phyloP scores from a whole-genome alignment of 2,329 filamentous ascomycete genomes.

The Zasmidium citrigriseum region DNA sequence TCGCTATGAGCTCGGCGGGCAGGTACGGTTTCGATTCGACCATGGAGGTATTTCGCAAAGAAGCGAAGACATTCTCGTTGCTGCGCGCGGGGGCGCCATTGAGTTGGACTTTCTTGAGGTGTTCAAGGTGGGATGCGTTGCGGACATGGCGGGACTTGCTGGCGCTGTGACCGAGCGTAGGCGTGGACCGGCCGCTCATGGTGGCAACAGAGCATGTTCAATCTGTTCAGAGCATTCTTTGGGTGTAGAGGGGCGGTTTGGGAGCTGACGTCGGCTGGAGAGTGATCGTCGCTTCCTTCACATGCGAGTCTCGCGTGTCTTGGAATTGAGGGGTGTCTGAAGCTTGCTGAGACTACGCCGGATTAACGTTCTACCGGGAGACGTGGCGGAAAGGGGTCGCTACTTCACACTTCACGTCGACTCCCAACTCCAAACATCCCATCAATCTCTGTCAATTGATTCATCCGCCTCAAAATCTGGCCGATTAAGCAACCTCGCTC shows the following conservation, averaged over 20 bases:
- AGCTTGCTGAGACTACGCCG: neutral
- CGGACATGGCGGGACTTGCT: slow-evolving; percentile 25
- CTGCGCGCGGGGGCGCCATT: slow-evolving; percentile 20
- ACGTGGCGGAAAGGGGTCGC: neutral
- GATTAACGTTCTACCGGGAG: neutral
- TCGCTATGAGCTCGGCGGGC: slow-evolving; percentile 88
- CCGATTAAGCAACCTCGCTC: too few species aligned
- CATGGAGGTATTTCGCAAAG: slow-evolving; percentile 79
- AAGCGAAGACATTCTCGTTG: slow-evolving; percentile 63
- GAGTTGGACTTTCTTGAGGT: slow-evolving; percentile 31
- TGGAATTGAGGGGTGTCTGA: neutral
- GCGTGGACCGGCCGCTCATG: slow-evolving; percentile 28
- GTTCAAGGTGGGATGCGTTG: slow-evolving; percentile 31
- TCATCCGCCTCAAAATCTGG: too few species aligned
- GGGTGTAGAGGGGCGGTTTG: too few species aligned
- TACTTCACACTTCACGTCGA: too few species aligned
- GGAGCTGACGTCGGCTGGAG: neutral
- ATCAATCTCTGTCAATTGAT: neutral
- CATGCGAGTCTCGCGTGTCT: neutral
- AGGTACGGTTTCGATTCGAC: slow-evolving; percentile 74
- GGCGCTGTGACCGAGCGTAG: slow-evolving; percentile 14
- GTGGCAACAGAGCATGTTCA: slow-evolving; percentile 1
- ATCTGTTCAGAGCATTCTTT: neutral
- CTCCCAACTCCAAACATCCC: neutral
- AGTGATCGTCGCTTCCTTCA: neutral